Conservation (phyloP, 805 yeast species). For the Metschnikowia drakensbergensis region DNA sequence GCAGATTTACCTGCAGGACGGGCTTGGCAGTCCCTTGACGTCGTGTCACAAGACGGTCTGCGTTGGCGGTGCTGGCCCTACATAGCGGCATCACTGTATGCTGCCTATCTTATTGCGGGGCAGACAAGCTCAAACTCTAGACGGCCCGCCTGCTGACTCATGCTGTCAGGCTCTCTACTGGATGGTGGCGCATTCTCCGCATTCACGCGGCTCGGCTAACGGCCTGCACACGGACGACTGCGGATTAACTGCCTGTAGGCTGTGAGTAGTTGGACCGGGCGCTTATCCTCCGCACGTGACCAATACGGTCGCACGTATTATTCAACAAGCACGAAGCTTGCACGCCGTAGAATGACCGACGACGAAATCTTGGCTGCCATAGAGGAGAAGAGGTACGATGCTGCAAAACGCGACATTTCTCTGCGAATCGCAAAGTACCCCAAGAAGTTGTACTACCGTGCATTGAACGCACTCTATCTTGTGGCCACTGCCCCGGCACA, state of each 20-base stretch:
- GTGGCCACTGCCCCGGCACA: slow-evolving; percentile 30
- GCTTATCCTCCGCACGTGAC: not conserved
- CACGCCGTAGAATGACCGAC: slow-evolving; percentile 17
- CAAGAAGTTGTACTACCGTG: slow-evolving; percentile 50
- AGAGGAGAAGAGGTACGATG: slow-evolving; percentile 48
- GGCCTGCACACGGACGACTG: not conserved
- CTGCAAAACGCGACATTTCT: slow-evolving; percentile 49
- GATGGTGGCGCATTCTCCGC: not conserved
- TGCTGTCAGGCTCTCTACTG: not conserved
- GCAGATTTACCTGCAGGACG: not conserved
- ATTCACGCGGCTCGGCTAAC: not conserved
- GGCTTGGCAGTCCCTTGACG: not conserved
- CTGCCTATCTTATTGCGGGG: no score
- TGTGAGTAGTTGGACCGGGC: no score
- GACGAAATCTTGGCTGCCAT: slow-evolving; percentile 40
- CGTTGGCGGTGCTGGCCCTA: no score
- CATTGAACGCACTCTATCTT: slow-evolving; percentile 37
- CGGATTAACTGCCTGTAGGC: not conserved
- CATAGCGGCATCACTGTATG: no score
- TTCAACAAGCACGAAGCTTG: not conserved
- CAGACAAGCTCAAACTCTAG: no score
- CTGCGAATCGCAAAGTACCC: slow-evolving; percentile 55
- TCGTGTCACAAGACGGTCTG: not conserved
- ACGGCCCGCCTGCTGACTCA: not conserved
- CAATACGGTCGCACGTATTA: not conserved